phyloP scores from a whole-genome alignment of 2,329 filamentous ascomycete species.

The Malbranchea cinnamomea region DNA sequence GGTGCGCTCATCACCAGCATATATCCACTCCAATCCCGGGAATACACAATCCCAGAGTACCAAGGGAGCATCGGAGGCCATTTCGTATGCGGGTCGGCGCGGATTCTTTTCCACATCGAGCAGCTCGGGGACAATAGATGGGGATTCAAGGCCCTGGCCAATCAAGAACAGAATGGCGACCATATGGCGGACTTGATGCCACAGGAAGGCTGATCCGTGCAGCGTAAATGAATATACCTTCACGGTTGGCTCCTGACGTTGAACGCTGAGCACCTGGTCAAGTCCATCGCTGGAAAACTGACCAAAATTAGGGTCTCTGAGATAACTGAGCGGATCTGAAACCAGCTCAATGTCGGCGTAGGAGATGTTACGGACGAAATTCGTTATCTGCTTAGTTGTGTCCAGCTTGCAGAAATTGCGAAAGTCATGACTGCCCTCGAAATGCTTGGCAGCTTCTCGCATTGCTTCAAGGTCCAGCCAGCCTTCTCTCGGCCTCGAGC shows the following conservation, averaged over 20 bases:
- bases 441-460: slow-evolving; percentile 63
- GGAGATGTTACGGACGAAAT: slow-evolving; percentile 66
- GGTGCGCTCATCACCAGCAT: slow-evolving; percentile 51
- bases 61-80: slow-evolving; percentile 78
- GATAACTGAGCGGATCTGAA: slow-evolving; percentile 41
- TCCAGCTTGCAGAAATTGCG: slow-evolving; percentile 96
- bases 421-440: slow-evolving; percentile 81
- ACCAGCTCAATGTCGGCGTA: slow-evolving; percentile 65
- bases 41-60: slow-evolving; percentile 96
- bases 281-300: slow-evolving; percentile 8
- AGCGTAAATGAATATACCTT: slow-evolving; percentile 82
- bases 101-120: slow-evolving; percentile 60
- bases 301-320: slow-evolving; percentile 34
- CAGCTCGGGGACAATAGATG: slow-evolving; percentile 56
- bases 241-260: slow-evolving; percentile 15
- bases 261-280: slow-evolving; percentile 1
- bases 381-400: slow-evolving; percentile 72
- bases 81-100: slow-evolving; percentile 69
- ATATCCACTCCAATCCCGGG: slow-evolving; percentile 61
- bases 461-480: slow-evolving; percentile 83
- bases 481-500: slow-evolving; percentile 40
- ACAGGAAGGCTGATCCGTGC: slow-evolving; percentile 82
- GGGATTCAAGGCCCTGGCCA: slow-evolving; percentile 70
- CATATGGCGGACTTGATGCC: slow-evolving; percentile 96
- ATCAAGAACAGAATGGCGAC: slow-evolving; percentile 84